phyloP scores from a whole-genome alignment of 1,284 basidiomycete species.

The Boletus hoseneyae region DNA sequence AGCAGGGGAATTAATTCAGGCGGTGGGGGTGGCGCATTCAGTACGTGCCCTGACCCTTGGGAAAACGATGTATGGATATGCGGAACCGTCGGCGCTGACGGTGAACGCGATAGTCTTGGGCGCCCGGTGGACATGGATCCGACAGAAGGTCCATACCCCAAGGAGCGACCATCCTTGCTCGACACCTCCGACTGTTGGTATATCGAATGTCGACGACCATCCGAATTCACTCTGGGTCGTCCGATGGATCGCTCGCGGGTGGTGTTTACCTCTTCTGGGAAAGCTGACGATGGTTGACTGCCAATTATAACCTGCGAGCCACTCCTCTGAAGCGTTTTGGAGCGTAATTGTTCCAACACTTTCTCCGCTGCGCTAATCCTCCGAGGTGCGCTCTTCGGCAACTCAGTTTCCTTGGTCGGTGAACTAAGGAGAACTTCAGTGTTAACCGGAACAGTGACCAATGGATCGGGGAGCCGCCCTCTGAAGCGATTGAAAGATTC shows the following conservation, averaged over 20 bases:
- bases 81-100: conserved; percentile 37
- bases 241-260: conserved; percentile 19
- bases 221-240: conserved; percentile 32
- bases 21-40: conserved; percentile 35
- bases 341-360: conserved; percentile 54
- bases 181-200: conserved; percentile 27
- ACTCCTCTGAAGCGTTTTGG: conserved; percentile 44
- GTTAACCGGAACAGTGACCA: conserved; percentile 27
- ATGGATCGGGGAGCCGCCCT: conserved; percentile 32
- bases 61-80: conserved; percentile 31
- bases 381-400: conserved; percentile 23
- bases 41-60: conserved; percentile 22
- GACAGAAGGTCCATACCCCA: conserved; percentile 23
- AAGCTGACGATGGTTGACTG: conserved; percentile 19
- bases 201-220: conserved; percentile 25
- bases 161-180: conserved; percentile 23
- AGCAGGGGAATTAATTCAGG: conserved; percentile 61
- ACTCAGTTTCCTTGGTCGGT: conserved; percentile 21
- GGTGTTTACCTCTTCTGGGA: conserved; percentile 15
- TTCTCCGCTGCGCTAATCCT: conserved; percentile 57
- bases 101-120: conserved; percentile 45
- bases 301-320: conserved; percentile 33
- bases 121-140: conserved; percentile 36
- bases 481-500: conserved; percentile 28
- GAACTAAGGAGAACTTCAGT: conserved; percentile 29